Evolutionary conservation across 2,329 filamentous ascomycete genomes (phyloP).

Genomic region (Aspergillus luchuensis): DNA sequence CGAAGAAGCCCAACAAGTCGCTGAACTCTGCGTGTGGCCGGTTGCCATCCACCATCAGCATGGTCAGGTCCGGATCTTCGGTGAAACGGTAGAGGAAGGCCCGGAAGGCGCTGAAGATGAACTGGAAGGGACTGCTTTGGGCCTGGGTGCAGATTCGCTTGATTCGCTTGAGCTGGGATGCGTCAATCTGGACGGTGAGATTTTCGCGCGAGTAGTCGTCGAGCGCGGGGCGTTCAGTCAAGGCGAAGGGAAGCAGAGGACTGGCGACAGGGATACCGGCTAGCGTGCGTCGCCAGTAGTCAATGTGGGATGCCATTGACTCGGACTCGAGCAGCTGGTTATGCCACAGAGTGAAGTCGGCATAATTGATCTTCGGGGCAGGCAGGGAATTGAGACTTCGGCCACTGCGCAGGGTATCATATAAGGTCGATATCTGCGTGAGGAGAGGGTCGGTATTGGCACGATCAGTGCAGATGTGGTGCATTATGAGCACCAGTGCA

Average conservation of each 20-base stretch:
- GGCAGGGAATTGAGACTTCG: not conserved
- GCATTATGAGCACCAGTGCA: conserved; percentile 5
- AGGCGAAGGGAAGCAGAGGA: not conserved
- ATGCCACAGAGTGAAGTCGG: conserved; percentile 6
- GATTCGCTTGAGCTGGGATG: not conserved
- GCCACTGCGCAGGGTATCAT: not conserved
- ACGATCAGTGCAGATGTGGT: conserved; percentile 6
- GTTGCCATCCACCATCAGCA: conserved; percentile 6
- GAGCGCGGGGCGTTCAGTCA: not conserved
- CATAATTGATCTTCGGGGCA: not conserved
- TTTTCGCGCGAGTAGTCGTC: not conserved
- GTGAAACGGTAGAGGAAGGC: conserved; percentile 6
- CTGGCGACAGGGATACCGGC: not conserved
- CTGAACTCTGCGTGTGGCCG: conserved; percentile 2
- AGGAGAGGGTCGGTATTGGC: not conserved
- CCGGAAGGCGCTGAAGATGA: conserved; percentile 2
- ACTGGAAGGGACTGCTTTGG: not conserved
- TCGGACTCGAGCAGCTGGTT: not conserved
- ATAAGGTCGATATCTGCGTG: not conserved
- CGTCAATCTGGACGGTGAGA: not conserved
- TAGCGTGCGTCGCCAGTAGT: not conserved
- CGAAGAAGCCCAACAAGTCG: conserved; percentile 3
- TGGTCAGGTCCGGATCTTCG: conserved; percentile 4
- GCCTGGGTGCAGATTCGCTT: conserved; percentile 4
- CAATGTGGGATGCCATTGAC: not conserved